Conservation (phyloP, 768 basidiomycete species). For the Russula griseocarnosa region DNA sequence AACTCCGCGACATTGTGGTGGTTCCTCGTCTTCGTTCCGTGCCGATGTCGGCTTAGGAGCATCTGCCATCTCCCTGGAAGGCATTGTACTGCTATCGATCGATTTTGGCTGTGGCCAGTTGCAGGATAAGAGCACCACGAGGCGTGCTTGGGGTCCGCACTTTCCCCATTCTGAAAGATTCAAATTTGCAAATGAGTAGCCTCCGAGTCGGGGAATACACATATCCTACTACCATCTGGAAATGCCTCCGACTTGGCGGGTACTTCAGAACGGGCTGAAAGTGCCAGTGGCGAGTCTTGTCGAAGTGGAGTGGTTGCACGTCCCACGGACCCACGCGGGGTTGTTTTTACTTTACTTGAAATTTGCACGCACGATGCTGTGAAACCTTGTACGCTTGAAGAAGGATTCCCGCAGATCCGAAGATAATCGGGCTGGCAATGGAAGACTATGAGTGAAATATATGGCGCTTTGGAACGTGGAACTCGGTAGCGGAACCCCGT, state of each 20-base stretch:
- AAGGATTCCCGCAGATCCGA: background rate
- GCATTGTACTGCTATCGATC: background rate
- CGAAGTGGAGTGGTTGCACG: background rate
- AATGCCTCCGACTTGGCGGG: background rate
- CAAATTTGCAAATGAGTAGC: background rate
- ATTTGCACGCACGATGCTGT: background rate
- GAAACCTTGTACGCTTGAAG: background rate
- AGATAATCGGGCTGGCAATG: background rate
- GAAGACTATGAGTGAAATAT: background rate
- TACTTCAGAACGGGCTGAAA: background rate
- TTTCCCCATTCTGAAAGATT: background rate
- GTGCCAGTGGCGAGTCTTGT: no score
- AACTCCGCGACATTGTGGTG: conserved; percentile 22
- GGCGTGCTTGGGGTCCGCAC: background rate
- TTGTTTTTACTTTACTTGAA: background rate
- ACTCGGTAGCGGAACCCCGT: background rate
- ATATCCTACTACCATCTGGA: background rate
- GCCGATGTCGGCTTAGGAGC: conserved; percentile 15
- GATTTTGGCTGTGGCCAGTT: background rate
- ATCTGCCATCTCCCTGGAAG: background rate
- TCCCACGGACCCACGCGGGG: no score
- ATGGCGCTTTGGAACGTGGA: background rate
- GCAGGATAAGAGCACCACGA: conserved; percentile 6
- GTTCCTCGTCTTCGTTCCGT: conserved; percentile 5
- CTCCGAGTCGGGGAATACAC: background rate